Conservation (phyloP, 352 stramenopile species). For the Blastocystis sp. region DNA sequence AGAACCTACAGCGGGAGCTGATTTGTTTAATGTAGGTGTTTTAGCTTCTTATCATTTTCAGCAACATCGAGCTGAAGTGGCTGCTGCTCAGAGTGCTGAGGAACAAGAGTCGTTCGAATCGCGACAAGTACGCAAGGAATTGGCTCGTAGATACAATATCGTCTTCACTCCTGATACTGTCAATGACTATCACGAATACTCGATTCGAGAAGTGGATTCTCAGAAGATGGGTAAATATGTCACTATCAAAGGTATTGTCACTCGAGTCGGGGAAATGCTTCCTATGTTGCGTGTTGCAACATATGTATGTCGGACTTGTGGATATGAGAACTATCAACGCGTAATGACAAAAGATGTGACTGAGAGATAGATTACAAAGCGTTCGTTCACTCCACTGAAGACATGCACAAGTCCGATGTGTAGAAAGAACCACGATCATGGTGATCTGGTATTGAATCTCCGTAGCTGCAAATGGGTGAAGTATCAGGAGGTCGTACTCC, state of each 20-base stretch:
- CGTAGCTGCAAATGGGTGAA: conserved; percentile 95
- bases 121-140: neutral
- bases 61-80: neutral
- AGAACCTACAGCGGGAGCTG: neutral
- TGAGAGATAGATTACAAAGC: conserved; percentile 71
- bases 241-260: conserved; percentile 92
- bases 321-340: conserved; percentile 92
- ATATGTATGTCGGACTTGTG: conserved; percentile 91
- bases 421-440: conserved; percentile 73
- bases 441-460: conserved; percentile 84
- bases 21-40: conserved; percentile 13
- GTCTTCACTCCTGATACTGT: neutral
- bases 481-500: conserved; percentile 96
- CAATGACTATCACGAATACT: neutral
- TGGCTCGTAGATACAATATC: conserved; percentile 22
- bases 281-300: conserved; percentile 87
- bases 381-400: conserved; percentile 85
- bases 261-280: conserved; percentile 93
- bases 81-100: neutral
- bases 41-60: neutral
- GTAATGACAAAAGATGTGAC: conserved; percentile 63
- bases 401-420: conserved; percentile 81
- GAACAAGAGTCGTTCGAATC: neutral
- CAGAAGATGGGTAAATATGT: conserved; percentile 87
- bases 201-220: conserved; percentile 83